phyloP scores from a whole-genome alignment of 2,329 filamentous ascomycete genomes.

The Microcyclospora pomicola region DNA sequence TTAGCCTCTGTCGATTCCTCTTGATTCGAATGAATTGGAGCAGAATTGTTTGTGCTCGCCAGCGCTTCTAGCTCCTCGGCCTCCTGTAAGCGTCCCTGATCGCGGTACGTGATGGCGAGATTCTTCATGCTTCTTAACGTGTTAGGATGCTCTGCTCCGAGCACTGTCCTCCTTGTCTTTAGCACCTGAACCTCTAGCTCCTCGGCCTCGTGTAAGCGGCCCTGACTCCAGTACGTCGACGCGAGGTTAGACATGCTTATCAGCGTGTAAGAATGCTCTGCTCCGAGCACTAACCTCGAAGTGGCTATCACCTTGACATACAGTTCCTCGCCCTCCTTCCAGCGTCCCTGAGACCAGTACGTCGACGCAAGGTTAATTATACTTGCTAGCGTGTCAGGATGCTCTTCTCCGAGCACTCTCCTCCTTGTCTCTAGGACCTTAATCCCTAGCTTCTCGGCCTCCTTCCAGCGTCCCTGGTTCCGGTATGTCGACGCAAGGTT shows the following conservation, averaged over 20 bases:
- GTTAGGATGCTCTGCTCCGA: too few species aligned
- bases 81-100: too few species aligned
- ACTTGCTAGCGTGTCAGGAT: slow-evolving; percentile 4
- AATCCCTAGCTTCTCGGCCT: slow-evolving; percentile 4
- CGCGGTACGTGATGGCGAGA: too few species aligned
- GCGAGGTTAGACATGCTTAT: slow-evolving; percentile 4
- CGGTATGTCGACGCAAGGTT: slow-evolving; percentile 4
- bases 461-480: slow-evolving; percentile 1
- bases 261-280: slow-evolving; percentile 5
- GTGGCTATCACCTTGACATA: slow-evolving; percentile 2
- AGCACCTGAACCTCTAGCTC: too few species aligned
- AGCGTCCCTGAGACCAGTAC: slow-evolving; percentile 2
- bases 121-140: too few species aligned
- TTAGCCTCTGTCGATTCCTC: too few species aligned
- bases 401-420: slow-evolving; percentile 3
- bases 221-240: too few species aligned
- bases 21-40: too few species aligned
- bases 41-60: too few species aligned
- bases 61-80: too few species aligned
- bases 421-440: slow-evolving; percentile 3
- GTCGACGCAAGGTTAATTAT: slow-evolving; percentile 5
- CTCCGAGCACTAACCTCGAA: slow-evolving; percentile 1
- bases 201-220: too few species aligned
- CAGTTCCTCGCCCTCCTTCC: slow-evolving; percentile 5
- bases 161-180: too few species aligned